phyloP scores from a whole-genome alignment of 257 asterid genomes.

The Oldenlandia corymbosa region DNA sequence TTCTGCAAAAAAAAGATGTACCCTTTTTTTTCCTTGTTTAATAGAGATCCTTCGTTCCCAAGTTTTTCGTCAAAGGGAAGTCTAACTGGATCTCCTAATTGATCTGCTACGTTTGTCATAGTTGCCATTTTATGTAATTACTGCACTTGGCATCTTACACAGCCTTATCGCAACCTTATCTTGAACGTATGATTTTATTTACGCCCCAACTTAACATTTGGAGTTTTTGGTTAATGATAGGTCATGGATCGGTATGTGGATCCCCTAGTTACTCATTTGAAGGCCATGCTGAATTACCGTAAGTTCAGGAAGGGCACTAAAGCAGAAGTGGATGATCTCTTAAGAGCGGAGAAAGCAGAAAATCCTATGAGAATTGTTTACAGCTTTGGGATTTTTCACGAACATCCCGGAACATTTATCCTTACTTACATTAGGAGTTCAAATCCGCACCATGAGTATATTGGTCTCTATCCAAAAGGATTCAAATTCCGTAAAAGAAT shows the following conservation, averaged over 20 bases:
- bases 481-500: constrained; percentile 81
- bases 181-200: background rate
- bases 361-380: constrained; percentile 84
- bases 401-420: constrained; percentile 95
- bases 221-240: constrained; percentile 29
- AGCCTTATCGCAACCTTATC: background rate
- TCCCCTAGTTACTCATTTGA: constrained; percentile 87
- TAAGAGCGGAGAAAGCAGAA: constrained; percentile 71
- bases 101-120: too few species aligned
- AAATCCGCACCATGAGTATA: constrained; percentile 93
- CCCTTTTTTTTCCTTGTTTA: background rate
- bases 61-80: background rate
- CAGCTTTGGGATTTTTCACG: constrained; percentile 89
- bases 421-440: constrained; percentile 84
- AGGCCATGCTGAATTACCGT: constrained; percentile 83
- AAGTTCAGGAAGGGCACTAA: constrained; percentile 81
- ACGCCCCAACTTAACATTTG: background rate
- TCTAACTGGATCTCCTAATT: background rate
- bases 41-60: background rate
- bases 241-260: constrained; percentile 99
- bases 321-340: constrained; percentile 82
- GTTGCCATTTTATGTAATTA: background rate
- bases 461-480: constrained; percentile 90
- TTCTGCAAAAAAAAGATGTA: too few species aligned
- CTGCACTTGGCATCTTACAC: background rate